Conservation (phyloP, 768 basidiomycete species). For the Serpula lacrymans region DNA sequence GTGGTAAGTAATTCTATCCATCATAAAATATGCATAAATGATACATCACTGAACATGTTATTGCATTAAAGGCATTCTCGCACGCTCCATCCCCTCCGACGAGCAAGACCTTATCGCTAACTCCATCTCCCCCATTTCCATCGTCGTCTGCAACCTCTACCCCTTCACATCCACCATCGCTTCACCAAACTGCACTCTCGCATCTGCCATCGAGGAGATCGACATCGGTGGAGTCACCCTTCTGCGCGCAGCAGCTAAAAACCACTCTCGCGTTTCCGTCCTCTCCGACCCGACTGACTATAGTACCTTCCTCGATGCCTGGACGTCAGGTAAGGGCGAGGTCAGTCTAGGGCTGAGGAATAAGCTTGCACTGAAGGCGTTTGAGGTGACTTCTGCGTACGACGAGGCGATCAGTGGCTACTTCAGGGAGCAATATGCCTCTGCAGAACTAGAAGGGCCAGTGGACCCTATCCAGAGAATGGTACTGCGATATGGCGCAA, state of each 20-base stretch:
- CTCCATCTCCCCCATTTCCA: slow-evolving; percentile 86
- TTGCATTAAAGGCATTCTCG: slow-evolving; percentile 87
- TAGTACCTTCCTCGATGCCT: slow-evolving; percentile 71
- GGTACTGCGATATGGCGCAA: slow-evolving; percentile 90
- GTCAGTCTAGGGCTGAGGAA: slow-evolving; percentile 69
- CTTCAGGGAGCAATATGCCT: slow-evolving; percentile 94
- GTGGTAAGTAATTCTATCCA: slow-evolving; percentile 52
- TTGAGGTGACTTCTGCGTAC: slow-evolving; percentile 93
- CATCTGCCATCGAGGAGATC: slow-evolving; percentile 94
- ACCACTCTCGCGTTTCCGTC: slow-evolving; percentile 89
- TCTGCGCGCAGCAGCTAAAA: slow-evolving; percentile 96
- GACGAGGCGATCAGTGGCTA: slow-evolving; percentile 96
- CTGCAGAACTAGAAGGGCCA: slow-evolving; percentile 67
- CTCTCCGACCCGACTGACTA: slow-evolving; percentile 91
- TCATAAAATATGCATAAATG: slow-evolving; percentile 3
- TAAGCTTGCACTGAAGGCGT: slow-evolving; percentile 92
- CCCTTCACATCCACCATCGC: slow-evolving; percentile 93
- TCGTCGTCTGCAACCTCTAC: slow-evolving; percentile 99
- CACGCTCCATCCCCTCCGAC: slow-evolving; percentile 88
- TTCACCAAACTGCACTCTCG: slow-evolving; percentile 82
- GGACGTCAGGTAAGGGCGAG: slow-evolving; percentile 69
- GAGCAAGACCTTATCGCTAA: slow-evolving; percentile 80
- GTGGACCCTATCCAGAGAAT: slow-evolving; percentile 78
- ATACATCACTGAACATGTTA: no score
- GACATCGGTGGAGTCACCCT: slow-evolving; percentile 99